Percentiles rank a stretch among this genome's conserved stretches.
phyloP scores from a whole-genome alignment of 306 rosid species.

The Adenanthera pavonina region DNA sequence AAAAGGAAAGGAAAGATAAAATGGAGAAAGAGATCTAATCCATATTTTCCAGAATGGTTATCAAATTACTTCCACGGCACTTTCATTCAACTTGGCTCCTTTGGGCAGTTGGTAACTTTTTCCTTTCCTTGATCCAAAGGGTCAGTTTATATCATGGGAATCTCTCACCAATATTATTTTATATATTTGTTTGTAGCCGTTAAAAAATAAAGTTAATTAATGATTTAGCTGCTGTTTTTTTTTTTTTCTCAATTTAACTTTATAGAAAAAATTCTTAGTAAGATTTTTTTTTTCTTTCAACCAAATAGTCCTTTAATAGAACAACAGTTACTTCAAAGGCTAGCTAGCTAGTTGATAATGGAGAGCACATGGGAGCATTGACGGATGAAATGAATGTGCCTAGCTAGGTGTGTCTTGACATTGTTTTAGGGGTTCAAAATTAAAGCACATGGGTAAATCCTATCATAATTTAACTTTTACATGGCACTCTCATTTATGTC shows the following conservation, averaged over 20 bases:
- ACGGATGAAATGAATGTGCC: no score
- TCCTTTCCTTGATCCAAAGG: neutral
- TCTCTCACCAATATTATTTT: neutral
- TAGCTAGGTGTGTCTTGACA: no score
- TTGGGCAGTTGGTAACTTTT: constrained; percentile 28
- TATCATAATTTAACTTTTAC: neutral
- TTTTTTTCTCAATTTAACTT: neutral
- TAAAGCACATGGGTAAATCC: neutral
- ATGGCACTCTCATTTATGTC: neutral
- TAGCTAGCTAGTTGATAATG: neutral
- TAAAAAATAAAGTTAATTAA: no score
- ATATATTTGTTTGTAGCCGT: neutral
- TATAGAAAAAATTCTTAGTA: no score
- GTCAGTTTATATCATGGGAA: constrained; percentile 27
- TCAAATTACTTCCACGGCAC: constrained; percentile 28
- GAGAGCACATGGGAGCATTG: no score
- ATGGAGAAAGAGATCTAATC: neutral
- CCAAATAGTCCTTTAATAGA: neutral
- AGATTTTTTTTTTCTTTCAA: neutral
- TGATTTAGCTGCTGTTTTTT: neutral
- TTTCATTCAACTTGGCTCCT: constrained; percentile 28
- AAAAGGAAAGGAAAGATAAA: neutral
- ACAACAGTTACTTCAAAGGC: neutral
- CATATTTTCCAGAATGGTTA: constrained; percentile 7
- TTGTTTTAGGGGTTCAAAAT: neutral